Conservation (phyloP, 2,329 filamentous ascomycete genomes). For the Aspergillus neotritici region DNA sequence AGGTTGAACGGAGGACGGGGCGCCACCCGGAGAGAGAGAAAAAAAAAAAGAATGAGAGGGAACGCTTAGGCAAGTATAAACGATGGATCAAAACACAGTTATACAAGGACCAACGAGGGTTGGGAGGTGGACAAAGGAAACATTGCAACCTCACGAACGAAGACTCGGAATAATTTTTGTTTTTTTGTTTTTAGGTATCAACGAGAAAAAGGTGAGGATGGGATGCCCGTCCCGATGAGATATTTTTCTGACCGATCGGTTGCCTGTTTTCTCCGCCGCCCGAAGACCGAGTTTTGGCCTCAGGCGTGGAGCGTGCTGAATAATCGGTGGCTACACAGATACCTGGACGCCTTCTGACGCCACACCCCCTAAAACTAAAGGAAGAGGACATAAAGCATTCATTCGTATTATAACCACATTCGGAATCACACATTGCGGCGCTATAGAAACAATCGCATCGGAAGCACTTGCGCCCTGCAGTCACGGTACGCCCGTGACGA, state of each 20-base stretch:
- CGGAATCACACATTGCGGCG: too few relatives aligned
- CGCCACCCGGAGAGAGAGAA: slow-evolving; percentile 7
- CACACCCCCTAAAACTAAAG: too few relatives aligned
- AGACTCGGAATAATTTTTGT: not conserved
- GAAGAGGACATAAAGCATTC: too few relatives aligned
- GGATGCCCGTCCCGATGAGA: too few relatives aligned
- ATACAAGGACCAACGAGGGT: slow-evolving; percentile 9
- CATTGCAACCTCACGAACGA: slow-evolving; percentile 15
- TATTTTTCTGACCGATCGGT: slow-evolving; percentile 16
- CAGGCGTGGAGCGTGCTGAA: slow-evolving; percentile 16
- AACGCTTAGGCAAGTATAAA: slow-evolving; percentile 4
- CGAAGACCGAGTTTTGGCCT: slow-evolving; percentile 18
- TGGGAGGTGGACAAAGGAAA: slow-evolving; percentile 5
- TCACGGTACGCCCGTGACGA: too few relatives aligned
- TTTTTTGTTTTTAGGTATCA: too few relatives aligned
- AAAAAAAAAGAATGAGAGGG: slow-evolving; percentile 4
- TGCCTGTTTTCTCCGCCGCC: slow-evolving; percentile 28
- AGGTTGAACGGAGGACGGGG: slow-evolving; percentile 12
- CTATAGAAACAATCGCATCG: too few relatives aligned
- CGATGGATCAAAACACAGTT: not conserved
- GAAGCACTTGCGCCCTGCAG: too few relatives aligned
- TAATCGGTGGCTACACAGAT: not conserved
- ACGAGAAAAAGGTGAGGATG: too few relatives aligned
- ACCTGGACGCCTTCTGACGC: too few relatives aligned
- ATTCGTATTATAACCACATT: too few relatives aligned